A percentile compares a stretch with the other conserved stretches of the same genome.
Conservation (phyloP, 768 basidiomycete species). For the Suillus subaureus region DNA sequence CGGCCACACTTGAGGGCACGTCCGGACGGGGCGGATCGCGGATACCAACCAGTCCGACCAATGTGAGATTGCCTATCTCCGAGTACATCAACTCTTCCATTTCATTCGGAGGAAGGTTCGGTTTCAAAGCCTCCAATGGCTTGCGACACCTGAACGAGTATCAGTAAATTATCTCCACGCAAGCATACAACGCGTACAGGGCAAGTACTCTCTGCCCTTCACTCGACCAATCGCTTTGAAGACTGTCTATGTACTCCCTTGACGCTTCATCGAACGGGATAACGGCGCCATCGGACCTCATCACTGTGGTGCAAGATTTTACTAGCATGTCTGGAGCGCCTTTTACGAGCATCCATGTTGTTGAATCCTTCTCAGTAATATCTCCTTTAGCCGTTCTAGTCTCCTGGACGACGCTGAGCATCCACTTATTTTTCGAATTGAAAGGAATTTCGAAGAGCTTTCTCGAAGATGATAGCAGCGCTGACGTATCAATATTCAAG, state of each 20-base stretch:
- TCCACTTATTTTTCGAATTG: slow-evolving; percentile 60
- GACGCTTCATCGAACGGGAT: slow-evolving; percentile 30
- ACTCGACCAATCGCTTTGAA: slow-evolving; percentile 46
- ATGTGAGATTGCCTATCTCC: slow-evolving; percentile 41
- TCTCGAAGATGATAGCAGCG: slow-evolving; percentile 22
- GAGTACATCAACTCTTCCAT: slow-evolving; percentile 41
- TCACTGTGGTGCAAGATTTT: slow-evolving; percentile 37
- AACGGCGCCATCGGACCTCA: slow-evolving; percentile 36
- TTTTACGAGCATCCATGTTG: slow-evolving; percentile 48
- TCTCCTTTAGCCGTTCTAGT: slow-evolving; percentile 18
- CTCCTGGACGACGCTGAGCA: slow-evolving; percentile 46
- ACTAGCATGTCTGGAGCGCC: slow-evolving; percentile 63
- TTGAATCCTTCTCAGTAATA: slow-evolving; percentile 12
- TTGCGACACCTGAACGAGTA: slow-evolving; percentile 30
- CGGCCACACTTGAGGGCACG: slow-evolving; percentile 46
- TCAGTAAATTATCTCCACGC: slow-evolving; percentile 5
- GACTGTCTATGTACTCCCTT: slow-evolving; percentile 19
- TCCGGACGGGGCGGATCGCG: slow-evolving; percentile 58
- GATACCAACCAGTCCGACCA: slow-evolving; percentile 56
- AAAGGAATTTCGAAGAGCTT: slow-evolving; percentile 43
- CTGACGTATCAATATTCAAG: slow-evolving; percentile 24
- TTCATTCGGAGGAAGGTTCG: slow-evolving; percentile 29
- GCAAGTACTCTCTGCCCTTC: slow-evolving; percentile 58
- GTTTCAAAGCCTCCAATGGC: slow-evolving; percentile 26
- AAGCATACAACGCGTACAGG: slow-evolving; percentile 26